phyloP scores from a whole-genome alignment of 2,329 filamentous ascomycete species.

The Cladosporium cucumerinum region DNA sequence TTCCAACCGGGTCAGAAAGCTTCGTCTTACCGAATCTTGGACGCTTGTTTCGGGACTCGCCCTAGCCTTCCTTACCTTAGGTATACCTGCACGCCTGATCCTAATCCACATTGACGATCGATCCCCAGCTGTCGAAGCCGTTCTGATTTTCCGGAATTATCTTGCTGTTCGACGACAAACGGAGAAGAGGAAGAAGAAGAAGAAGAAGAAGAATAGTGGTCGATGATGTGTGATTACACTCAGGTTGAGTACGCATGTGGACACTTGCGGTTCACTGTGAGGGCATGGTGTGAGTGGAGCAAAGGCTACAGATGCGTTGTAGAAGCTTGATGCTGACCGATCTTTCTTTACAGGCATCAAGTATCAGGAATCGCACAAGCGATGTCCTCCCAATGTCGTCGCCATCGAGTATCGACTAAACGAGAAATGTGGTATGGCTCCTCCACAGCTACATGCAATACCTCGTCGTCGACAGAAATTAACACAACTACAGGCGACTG shows the following conservation, averaged over 20 bases:
- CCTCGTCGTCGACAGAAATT: neutral
- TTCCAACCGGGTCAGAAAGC: neutral
- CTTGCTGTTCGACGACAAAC: neutral
- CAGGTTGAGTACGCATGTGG: conserved; percentile 57
- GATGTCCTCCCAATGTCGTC: conserved; percentile 55
- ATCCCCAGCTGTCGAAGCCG: conserved; percentile 15
- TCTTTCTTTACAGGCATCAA: conserved; percentile 33
- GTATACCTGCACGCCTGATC: conserved; percentile 4
- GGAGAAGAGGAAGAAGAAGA: neutral
- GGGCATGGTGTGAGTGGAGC: conserved; percentile 49
- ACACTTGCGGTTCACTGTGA: conserved; percentile 54
- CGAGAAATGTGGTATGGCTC: conserved; percentile 45
- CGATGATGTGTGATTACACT: conserved; percentile 56
- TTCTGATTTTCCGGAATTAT: neutral
- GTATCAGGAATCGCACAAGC: conserved; percentile 53
- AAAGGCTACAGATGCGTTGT: neutral
- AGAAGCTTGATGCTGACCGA: neutral
- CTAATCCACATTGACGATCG: neutral
- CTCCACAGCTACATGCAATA: neutral
- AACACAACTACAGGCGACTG: conserved; percentile 16
- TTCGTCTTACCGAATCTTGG: conserved; percentile 7
- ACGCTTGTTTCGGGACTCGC: conserved; percentile 7
- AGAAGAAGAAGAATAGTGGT: neutral
- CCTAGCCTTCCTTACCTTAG: conserved; percentile 7
- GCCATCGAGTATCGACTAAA: conserved; percentile 50